Evolutionary conservation across 163 green algal genomes (phyloP).

Genomic region (Volvox carteri): DNA sequence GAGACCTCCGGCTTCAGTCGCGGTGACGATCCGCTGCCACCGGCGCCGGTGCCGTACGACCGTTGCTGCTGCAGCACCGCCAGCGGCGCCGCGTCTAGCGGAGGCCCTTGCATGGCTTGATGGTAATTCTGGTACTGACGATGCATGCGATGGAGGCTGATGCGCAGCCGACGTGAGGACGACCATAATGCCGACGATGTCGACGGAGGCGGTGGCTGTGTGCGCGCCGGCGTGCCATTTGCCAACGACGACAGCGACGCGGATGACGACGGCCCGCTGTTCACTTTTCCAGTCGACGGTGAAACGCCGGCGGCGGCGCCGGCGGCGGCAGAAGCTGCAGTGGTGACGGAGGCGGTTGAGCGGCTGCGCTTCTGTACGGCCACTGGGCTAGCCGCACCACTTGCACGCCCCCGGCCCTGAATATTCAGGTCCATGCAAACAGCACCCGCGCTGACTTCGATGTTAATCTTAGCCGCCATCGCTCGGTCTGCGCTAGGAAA

Average conservation of each 20-base stretch:
- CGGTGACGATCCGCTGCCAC: not conserved
- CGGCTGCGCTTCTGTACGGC: not conserved
- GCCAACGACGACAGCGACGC: not conserved
- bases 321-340: not conserved
- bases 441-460: not conserved
- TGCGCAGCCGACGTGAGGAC: not conserved
- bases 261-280: not conserved
- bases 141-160: slow-evolving; percentile 14
- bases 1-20: not conserved
- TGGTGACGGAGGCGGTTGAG: not conserved
- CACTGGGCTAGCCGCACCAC: not conserved
- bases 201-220: not conserved
- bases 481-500: not conserved
- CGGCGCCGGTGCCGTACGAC: not conserved
- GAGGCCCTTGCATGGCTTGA: not conserved
- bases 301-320: not conserved
- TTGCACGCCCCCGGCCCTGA: not conserved
- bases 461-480: not conserved
- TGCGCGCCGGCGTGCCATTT: not conserved
- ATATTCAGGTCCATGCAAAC: not conserved
- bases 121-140: slow-evolving; percentile 7
- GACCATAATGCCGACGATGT: slow-evolving; percentile 1
- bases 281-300: too few species aligned
- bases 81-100: not conserved
- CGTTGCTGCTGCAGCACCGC: not conserved